These are phyloP conservation scores for Cytospora piceicola DNA, from an alignment of 2,329 filamentous ascomycete species.

Conservation along the genomic window DNA sequence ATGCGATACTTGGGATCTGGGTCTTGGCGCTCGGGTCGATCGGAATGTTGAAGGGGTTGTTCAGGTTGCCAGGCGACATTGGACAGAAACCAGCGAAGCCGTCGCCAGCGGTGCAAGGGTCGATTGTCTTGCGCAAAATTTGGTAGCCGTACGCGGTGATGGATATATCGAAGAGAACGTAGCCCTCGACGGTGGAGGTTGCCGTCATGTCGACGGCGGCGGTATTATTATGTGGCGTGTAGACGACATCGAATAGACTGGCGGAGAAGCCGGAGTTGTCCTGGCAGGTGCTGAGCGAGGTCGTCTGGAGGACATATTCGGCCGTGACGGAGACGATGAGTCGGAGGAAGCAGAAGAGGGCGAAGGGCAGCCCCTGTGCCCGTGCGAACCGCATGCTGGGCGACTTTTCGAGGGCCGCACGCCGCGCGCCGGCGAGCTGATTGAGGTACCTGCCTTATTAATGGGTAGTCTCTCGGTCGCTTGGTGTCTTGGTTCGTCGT, in stretches of 20 bases:
- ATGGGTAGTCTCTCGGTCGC: background rate
- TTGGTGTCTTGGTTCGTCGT: background rate
- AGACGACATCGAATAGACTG: constrained; percentile 76
- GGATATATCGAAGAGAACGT: constrained; percentile 70
- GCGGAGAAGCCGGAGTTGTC: constrained; percentile 77
- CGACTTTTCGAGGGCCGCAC: constrained; percentile 5
- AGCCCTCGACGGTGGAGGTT: constrained; percentile 73
- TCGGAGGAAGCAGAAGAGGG: constrained; percentile 18
- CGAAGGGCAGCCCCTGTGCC: constrained; percentile 19
- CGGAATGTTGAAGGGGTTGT: constrained; percentile 60
- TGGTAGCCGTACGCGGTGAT: constrained; percentile 76
- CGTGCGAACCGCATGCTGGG: constrained; percentile 25
- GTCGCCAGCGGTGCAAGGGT: constrained; percentile 64
- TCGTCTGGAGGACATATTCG: constrained; percentile 42
- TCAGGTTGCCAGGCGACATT: constrained; percentile 70
- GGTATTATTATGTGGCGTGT: constrained; percentile 66
- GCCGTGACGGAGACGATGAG: constrained; percentile 32
- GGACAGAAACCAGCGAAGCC: constrained; percentile 74
- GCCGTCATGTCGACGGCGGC: constrained; percentile 72
- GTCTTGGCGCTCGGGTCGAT: constrained; percentile 59
- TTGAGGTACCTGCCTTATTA: background rate
- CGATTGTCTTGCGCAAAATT: constrained; percentile 62
- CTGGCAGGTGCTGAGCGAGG: constrained; percentile 76
- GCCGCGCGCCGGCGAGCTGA: constrained; percentile 1
- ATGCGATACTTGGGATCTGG: constrained; percentile 76